Evolutionary conservation across 441 rosid genomes (phyloP), one percentile per base, ranked within the genome.

Genomic region (Adansonia gregorii): DNA sequence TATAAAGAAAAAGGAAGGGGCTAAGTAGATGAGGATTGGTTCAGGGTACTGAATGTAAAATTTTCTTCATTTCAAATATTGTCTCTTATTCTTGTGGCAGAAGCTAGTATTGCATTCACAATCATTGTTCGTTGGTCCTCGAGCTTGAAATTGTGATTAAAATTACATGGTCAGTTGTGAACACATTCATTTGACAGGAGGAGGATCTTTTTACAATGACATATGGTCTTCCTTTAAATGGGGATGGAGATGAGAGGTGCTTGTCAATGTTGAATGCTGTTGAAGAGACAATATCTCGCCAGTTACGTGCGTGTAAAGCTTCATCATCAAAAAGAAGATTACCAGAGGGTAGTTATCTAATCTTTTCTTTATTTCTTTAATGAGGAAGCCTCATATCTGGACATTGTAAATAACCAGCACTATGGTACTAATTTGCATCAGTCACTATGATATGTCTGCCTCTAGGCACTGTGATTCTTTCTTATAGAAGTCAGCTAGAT

Each of bases 181-280:
- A 65, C 45, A 63, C 48, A 17, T n/a, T 76, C 81, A 58, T 58
- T 80, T 86, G 72, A 76, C 83, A 94, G 99, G 99, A 96, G 87
- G 99, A 96, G 82, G 99, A 96, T 88, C 89, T 93, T 77, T 88
- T 96, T 76, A 90, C 91, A 10, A 94, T 93, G 98, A 78, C 96
- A 52, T 93, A 93, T 82, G 98, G 99, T 73, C 97, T 96, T 86
- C 92, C 98, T 82, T 83, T 96, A 72, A 82, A 35, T 78, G 95
- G 80, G 74, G 92, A 90, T 78, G 98, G 90, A 74, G 97, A 96
- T 86, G 95, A 88, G 14, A 94, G 88, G 85, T 93, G 98, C 84
- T 85, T 94, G 80, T 85, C 91, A 64, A 83, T 93, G 81, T 69
- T 96, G 81, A 96, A 93, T 88, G 94, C 98, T 20, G 95, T 93